These are phyloP conservation scores for Dryadomyces sulphureus DNA, from an alignment of 2,329 filamentous ascomycete genomes.

Conservation along the genomic window DNA sequence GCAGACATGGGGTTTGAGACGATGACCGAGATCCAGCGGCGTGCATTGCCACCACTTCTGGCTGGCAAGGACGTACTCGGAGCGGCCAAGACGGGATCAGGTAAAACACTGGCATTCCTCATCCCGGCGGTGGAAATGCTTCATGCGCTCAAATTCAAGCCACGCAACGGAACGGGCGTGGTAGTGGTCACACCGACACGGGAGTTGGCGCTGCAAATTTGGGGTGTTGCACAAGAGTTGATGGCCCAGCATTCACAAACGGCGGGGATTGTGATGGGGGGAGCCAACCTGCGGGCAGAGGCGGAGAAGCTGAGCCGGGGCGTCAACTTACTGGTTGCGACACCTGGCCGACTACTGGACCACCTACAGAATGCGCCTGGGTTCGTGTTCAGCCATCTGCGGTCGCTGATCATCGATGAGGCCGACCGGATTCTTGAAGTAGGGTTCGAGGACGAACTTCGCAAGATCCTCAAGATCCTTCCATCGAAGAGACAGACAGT, in stretches of 20 bases:
- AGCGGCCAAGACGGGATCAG: conserved; percentile 82
- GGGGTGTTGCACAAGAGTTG: conserved; percentile 83
- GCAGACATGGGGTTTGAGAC: conserved; percentile 82
- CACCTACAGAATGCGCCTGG: conserved; percentile 84
- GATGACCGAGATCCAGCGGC: conserved; percentile 90
- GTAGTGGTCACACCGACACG: conserved; percentile 87
- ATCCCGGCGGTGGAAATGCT: conserved; percentile 93
- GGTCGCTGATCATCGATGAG: conserved; percentile 88
- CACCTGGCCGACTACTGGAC: conserved; percentile 81
- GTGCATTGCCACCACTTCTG: conserved; percentile 74
- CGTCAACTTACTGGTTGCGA: conserved; percentile 88
- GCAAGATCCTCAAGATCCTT: conserved; percentile 87
- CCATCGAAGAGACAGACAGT: conserved; percentile 83
- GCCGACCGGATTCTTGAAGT: conserved; percentile 93
- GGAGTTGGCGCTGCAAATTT: conserved; percentile 90
- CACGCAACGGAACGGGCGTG: conserved; percentile 81
- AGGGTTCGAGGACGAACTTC: conserved; percentile 97
- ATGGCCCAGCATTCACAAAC: conserved; percentile 90
- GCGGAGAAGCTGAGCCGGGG: conserved; percentile 89
- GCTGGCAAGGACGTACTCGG: conserved; percentile 83
- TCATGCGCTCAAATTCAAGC: conserved; percentile 80
- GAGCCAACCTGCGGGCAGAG: conserved; percentile 80
- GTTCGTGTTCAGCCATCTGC: conserved; percentile 85
- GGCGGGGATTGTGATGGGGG: conserved; percentile 62
- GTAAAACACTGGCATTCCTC: conserved; percentile 87